Evolutionary conservation across 192 early-diverging fungal genomes (phyloP), one percentile per base, ranked within the genome.

Genomic region (Geranomyces variabilis): DNA sequence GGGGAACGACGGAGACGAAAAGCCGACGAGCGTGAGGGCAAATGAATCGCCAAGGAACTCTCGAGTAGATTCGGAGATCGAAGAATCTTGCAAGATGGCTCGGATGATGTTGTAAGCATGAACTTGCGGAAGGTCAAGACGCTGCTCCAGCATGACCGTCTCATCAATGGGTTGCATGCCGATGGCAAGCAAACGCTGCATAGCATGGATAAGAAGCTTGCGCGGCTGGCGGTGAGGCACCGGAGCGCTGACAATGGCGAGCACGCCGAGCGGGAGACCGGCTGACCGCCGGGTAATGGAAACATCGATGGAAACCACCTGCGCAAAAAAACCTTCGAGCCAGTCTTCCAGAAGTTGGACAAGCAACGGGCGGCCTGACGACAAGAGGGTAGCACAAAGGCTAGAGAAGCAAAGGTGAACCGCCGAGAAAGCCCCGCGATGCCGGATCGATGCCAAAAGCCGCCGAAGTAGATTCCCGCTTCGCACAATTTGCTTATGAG

Each of bases 271-370:
- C 26, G 96, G 96, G 47, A 95, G 79, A 3, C 95, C 75, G 0
- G 93, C 96, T 73, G 89, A 91, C 53, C 96, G 87, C n/a, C 96
- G 85, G 8, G 96, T 98, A 15, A 96, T 91, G 0, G 96, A 98
- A 13, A 96, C 91, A 19, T 86, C 78, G 51, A 86, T 86, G 5
- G 86, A 85, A 0, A 84, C 80, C n/a, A 93, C 88, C 17, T 84
- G 84, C 22, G 84, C 83, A 9, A 96, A 81, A 67, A 92, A 92
- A 67, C 91, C 89, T 64, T 92, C 87, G 0, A 97, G 75, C 96
- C 96, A 97, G 13, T 58, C 60, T 41, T 78, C 62, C 12, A 92
- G 93, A 1, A 90, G 66, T 6, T 73, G 72, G 41, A 83, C 81
- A 15, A 93, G 76, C 4, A 66, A 63, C 12, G 76, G 31, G 43